A percentile compares a stretch with the other conserved stretches of the same genome.
These are phyloP conservation scores for Marasmius fiardii DNA, from an alignment of 1,284 basidiomycete genomes.

Conservation along the genomic window DNA sequence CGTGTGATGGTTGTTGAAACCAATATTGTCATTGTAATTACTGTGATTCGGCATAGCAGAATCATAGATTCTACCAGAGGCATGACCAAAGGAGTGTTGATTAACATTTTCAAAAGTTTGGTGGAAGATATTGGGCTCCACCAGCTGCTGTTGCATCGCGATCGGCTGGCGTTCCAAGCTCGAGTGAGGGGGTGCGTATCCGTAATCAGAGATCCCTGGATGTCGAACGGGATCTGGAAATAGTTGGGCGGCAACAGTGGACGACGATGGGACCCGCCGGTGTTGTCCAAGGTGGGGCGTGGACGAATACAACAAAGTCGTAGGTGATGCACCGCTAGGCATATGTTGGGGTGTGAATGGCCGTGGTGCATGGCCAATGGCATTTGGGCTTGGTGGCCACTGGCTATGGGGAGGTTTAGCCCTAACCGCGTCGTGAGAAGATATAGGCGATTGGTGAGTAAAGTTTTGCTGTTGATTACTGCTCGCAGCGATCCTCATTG, in stretches of 20 bases:
- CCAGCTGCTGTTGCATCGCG: not conserved
- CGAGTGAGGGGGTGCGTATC: constrained; percentile 1
- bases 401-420: not conserved
- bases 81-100: constrained; percentile 13
- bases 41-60: constrained; percentile 11
- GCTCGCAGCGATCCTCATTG: constrained; percentile 25
- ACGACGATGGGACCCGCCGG: constrained; percentile 26
- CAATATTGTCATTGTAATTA: not conserved
- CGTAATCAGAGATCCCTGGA: constrained; percentile 1
- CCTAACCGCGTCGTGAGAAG: not conserved
- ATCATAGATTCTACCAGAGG: constrained; percentile 16
- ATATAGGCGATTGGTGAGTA: not conserved
- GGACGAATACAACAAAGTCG: constrained; percentile 14
- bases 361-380: constrained; percentile 22
- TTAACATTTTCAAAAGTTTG: not conserved
- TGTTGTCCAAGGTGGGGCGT: constrained; percentile 14
- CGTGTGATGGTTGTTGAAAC: constrained; percentile 19
- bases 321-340: constrained; percentile 22
- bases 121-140: not conserved
- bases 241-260: constrained; percentile 11
- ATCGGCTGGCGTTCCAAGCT: not conserved
- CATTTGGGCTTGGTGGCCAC: constrained; percentile 12
- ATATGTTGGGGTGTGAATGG: constrained; percentile 25
- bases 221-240: constrained; percentile 4
- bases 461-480: not conserved